Conservation (phyloP, 257 asterid genomes). For the Gentiana macrophylla region DNA sequence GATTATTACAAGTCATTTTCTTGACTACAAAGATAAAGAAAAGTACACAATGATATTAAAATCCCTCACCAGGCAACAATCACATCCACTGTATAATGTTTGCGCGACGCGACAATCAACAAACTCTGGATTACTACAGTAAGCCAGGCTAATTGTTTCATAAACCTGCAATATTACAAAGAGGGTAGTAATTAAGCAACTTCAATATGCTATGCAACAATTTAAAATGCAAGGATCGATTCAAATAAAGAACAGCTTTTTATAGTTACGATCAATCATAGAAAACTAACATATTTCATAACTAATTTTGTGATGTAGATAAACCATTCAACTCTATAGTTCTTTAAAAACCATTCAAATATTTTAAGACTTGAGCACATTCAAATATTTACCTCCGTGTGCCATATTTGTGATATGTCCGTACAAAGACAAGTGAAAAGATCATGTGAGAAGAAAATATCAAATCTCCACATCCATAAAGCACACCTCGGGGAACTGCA, state of each 20-base stretch:
- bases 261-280: too few relatives aligned
- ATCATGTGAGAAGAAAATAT: slow-evolving; percentile 99
- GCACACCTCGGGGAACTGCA: slow-evolving; percentile 89
- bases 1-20: not conserved
- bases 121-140: slow-evolving; percentile 67
- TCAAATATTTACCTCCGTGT: slow-evolving; percentile 47
- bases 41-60: not conserved
- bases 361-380: too few relatives aligned
- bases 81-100: slow-evolving; percentile 92
- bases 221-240: not conserved
- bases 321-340: too few relatives aligned
- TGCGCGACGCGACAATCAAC: slow-evolving; percentile 88
- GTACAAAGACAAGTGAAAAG: slow-evolving; percentile 86
- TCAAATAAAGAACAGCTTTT: not conserved
- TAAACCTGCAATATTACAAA: slow-evolving; percentile 39
- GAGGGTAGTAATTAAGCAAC: not conserved
- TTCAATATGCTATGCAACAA: not conserved
- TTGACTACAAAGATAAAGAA: not conserved
- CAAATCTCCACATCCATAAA: slow-evolving; percentile 94
- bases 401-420: slow-evolving; percentile 82
- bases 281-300: too few relatives aligned
- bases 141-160: slow-evolving; percentile 84
- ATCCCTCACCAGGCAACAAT: slow-evolving; percentile 83
- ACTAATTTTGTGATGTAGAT: too few relatives aligned
- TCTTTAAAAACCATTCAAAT: too few relatives aligned